Conservation (phyloP, 768 basidiomycete species). For the Tylopilus plumbeoviolaceoides region DNA sequence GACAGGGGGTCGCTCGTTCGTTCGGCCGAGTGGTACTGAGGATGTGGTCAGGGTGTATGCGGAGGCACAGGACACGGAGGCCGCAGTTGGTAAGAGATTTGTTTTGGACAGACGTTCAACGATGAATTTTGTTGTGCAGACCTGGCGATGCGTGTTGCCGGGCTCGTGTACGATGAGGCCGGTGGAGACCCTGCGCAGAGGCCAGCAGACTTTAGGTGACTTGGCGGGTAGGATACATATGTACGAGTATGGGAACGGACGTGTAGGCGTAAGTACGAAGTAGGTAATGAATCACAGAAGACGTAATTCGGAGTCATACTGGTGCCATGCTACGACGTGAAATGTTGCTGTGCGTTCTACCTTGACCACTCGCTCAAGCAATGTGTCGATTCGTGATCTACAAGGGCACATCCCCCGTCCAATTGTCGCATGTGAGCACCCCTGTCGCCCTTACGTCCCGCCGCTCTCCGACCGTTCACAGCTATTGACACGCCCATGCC, state of each 20-base stretch:
- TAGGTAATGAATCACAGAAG: neutral
- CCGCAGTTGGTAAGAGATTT: constrained; percentile 68
- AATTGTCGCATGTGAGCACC: constrained; percentile 72
- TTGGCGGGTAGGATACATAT: neutral
- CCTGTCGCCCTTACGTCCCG: neutral
- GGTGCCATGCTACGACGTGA: neutral
- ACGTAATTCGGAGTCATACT: constrained; percentile 21
- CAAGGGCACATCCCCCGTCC: constrained; percentile 91
- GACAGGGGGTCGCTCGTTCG: constrained; percentile 86
- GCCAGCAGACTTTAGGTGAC: constrained; percentile 75
- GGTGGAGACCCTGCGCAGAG: constrained; percentile 74
- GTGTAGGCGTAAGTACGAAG: neutral
- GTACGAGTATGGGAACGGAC: neutral
- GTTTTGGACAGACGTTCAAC: neutral
- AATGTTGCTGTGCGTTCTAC: neutral
- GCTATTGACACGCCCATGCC: constrained; percentile 90
- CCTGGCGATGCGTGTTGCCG: constrained; percentile 81
- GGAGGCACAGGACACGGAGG: constrained; percentile 69
- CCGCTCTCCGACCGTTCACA: constrained; percentile 26
- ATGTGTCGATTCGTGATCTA: constrained; percentile 95
- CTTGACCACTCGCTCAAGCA: neutral
- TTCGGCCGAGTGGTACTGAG: constrained; percentile 95
- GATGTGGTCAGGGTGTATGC: constrained; percentile 98
- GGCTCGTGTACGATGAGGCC: constrained; percentile 77
- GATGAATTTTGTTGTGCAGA: constrained; percentile 41